Conservation (phyloP, 1,284 basidiomycete genomes). For the Cystobasidium sp. region DNA sequence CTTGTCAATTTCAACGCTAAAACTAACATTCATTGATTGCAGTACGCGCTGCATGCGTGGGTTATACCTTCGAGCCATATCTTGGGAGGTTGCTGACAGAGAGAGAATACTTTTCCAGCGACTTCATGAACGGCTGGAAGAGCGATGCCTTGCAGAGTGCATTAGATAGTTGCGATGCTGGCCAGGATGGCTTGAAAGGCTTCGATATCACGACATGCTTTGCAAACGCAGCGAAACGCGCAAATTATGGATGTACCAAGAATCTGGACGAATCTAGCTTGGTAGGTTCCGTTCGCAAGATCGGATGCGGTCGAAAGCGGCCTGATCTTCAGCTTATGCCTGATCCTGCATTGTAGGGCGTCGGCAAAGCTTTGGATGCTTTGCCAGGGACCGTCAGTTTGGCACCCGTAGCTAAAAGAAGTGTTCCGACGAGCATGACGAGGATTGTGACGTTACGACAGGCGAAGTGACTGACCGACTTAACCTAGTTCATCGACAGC, state of each 20-base stretch:
- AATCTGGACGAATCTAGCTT: too few relatives aligned
- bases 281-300: too few relatives aligned
- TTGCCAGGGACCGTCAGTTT: not conserved
- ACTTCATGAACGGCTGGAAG: conserved; percentile 20
- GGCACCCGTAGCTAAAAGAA: too few relatives aligned
- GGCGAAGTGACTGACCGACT: too few relatives aligned
- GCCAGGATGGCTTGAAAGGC: not conserved
- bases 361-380: not conserved
- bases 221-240: not conserved
- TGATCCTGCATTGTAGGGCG: conserved; percentile 7
- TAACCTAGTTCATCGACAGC: too few relatives aligned
- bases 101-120: not conserved
- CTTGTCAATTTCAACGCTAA: not conserved
- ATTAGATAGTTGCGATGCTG: not conserved
- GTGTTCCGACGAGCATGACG: too few relatives aligned
- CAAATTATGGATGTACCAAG: not conserved
- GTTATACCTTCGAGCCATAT: not conserved
- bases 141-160: conserved; percentile 1
- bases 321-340: not conserved
- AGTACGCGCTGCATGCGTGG: conserved; percentile 5
- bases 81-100: not conserved
- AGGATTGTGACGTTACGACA: too few relatives aligned
- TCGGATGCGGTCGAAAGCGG: too few relatives aligned
- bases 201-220: conserved; percentile 2
- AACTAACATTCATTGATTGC: not conserved